Percentiles rank a stretch among this genome's conserved stretches.
Conservation (phyloP, 192 early-diverging fungal species). For the Fimicolochytrium jonesii region DNA sequence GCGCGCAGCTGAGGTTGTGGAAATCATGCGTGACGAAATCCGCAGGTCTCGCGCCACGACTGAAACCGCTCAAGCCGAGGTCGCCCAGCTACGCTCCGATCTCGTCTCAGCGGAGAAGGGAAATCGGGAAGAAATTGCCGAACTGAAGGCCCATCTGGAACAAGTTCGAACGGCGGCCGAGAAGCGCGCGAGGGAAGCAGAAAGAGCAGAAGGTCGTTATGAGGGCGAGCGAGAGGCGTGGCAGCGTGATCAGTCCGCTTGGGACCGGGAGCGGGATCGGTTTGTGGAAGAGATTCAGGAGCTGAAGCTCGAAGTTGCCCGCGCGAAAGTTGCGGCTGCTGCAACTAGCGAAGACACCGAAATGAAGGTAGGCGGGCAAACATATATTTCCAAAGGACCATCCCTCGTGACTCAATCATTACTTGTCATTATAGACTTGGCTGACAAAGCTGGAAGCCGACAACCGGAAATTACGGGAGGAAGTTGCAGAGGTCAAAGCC, state of each 20-base stretch:
- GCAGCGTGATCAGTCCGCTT: neutral
- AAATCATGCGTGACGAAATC: neutral
- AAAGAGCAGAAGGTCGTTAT: constrained; percentile 10
- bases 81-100: neutral
- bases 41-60: neutral
- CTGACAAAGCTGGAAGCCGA: constrained; percentile 4
- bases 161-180: neutral
- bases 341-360: constrained; percentile 10
- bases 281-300: constrained; percentile 9
- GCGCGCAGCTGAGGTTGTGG: neutral
- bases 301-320: constrained; percentile 4
- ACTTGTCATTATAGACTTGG: constrained; percentile 6
- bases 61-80: neutral
- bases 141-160: neutral
- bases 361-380: constrained; percentile 15
- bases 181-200: constrained; percentile 3
- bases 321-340: neutral
- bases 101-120: neutral
- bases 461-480: constrained; percentile 8
- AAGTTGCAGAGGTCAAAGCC: constrained; percentile 9
- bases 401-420: too few species aligned
- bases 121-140: constrained; percentile 1
- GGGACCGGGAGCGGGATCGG: constrained; percentile 12
- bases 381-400: too few species aligned
- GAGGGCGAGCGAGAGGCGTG: constrained; percentile 18